Evolutionary conservation across 2,329 filamentous ascomycete species (phyloP).

Genomic region (Dactylella cylindrospora): DNA sequence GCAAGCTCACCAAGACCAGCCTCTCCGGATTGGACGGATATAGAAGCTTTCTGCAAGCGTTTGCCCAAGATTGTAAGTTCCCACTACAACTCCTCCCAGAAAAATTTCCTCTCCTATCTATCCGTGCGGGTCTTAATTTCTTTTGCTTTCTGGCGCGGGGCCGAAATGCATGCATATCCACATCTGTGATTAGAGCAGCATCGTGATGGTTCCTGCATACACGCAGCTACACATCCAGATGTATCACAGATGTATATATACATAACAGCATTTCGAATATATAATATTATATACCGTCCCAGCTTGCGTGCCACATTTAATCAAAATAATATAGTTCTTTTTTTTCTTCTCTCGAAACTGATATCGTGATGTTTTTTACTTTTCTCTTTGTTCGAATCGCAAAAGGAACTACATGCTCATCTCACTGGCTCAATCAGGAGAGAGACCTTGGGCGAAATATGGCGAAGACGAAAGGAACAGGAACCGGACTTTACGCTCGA

Average conservation of each 20-base stretch:
- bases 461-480: constrained; percentile 61
- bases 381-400: constrained; percentile 20
- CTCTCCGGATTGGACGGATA: constrained; percentile 13
- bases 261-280: too few species aligned
- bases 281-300: too few species aligned
- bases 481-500: constrained; percentile 60
- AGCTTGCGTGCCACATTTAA: too few species aligned
- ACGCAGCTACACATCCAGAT: constrained; percentile 2
- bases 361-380: constrained; percentile 18
- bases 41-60: constrained; percentile 46
- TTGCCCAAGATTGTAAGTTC: constrained; percentile 48
- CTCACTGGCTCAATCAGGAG: constrained; percentile 76
- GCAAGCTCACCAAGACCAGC: constrained; percentile 24
- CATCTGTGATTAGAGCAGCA: constrained; percentile 18
- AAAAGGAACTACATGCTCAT: constrained; percentile 71
- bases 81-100: constrained; percentile 1
- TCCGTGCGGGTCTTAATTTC: too few species aligned
- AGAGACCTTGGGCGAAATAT: constrained; percentile 72
- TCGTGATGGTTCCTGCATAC: constrained; percentile 30
- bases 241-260: constrained; percentile 6
- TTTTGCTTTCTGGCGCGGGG: background rate
- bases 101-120: too few species aligned
- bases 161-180: constrained; percentile 15
- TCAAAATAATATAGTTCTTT: too few species aligned
- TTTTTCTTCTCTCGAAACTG: constrained; percentile 43